phyloP scores from a whole-genome alignment of 345 rosid genomes.

The Reutealis trisperma region DNA sequence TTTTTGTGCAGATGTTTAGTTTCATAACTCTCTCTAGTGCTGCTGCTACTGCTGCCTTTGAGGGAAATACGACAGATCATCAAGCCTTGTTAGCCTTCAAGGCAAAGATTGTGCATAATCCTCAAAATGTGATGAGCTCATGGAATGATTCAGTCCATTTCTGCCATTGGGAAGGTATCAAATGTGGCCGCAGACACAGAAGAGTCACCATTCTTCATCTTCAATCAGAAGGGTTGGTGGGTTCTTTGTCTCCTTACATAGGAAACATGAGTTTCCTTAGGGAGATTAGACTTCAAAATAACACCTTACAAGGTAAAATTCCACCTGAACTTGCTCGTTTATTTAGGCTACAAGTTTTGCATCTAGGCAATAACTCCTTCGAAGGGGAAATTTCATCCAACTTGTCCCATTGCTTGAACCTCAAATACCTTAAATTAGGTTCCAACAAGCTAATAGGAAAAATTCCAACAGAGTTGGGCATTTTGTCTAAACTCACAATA shows the following conservation, averaged over 20 bases:
- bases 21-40: neutral
- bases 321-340: conserved; percentile 18
- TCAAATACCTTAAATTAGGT: neutral
- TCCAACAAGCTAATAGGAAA: conserved; percentile 13
- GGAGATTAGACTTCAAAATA: conserved; percentile 10
- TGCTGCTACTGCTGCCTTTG: neutral
- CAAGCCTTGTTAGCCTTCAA: neutral
- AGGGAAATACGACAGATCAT: neutral
- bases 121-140: neutral
- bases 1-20: neutral
- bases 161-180: neutral
- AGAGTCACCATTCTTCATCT: conserved; percentile 5
- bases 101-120: neutral
- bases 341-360: conserved; percentile 11
- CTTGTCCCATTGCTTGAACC: conserved; percentile 16
- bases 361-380: conserved; percentile 3
- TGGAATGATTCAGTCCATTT: conserved; percentile 6
- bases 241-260: conserved; percentile 7
- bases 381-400: conserved; percentile 21
- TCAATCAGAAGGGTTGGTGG: neutral
- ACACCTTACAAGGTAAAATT: conserved; percentile 9
- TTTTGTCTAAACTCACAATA: neutral
- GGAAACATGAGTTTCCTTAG: conserved; percentile 15
- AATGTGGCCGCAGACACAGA: neutral
- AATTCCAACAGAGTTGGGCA: conserved; percentile 13